These are phyloP conservation scores for Naumovozyma dairenensis DNA, from an alignment of 805 yeast genomes.

Conservation along the genomic window DNA sequence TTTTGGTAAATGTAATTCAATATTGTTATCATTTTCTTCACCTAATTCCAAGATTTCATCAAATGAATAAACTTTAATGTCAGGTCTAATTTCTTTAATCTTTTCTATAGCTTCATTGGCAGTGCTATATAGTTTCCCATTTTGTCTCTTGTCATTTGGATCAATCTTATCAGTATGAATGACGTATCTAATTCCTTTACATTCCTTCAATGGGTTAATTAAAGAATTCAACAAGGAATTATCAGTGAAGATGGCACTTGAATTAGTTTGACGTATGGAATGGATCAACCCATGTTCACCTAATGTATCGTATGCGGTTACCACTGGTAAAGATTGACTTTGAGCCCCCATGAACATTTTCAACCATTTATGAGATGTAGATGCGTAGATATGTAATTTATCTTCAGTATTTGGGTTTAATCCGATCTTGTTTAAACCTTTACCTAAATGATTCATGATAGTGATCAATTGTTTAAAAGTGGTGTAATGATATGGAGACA, in stretches of 20 bases:
- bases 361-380: slow-evolving; percentile 90
- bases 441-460: slow-evolving; percentile 47
- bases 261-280: slow-evolving; percentile 73
- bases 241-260: slow-evolving; percentile 76
- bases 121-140: slow-evolving; percentile 49
- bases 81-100: slow-evolving; percentile 61
- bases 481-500: slow-evolving; percentile 58
- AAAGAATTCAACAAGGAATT: slow-evolving; percentile 59
- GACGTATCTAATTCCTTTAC: slow-evolving; percentile 52
- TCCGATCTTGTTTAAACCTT: slow-evolving; percentile 71
- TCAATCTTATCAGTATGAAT: slow-evolving; percentile 60
- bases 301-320: slow-evolving; percentile 94
- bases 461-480: slow-evolving; percentile 48
- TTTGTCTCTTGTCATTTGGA: slow-evolving; percentile 48
- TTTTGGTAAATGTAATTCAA: slow-evolving; percentile 34
- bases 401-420: slow-evolving; percentile 41
- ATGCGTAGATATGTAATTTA: slow-evolving; percentile 73
- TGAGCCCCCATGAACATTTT: slow-evolving; percentile 71
- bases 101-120: slow-evolving; percentile 49
- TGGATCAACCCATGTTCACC: slow-evolving; percentile 84
- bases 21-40: slow-evolving; percentile 34
- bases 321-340: slow-evolving; percentile 73
- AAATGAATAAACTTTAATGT: slow-evolving; percentile 53
- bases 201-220: slow-evolving; percentile 60
- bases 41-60: slow-evolving; percentile 64